Percentiles rank a stretch among this genome's conserved stretches.
phyloP scores from a whole-genome alignment of 345 rosid species.

The Bruguiera gymnorhiza region DNA sequence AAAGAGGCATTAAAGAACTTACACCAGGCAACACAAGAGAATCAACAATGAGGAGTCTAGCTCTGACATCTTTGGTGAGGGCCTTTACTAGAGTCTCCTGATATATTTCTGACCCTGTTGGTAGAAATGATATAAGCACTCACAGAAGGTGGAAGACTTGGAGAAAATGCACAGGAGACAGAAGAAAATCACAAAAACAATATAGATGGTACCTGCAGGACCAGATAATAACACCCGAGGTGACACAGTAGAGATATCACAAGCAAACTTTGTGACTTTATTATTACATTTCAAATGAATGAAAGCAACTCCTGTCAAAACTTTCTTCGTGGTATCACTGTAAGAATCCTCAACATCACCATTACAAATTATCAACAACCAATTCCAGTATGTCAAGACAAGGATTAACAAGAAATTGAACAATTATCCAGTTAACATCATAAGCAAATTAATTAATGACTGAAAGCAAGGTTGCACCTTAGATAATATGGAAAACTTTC shows the following conservation, averaged over 20 bases:
- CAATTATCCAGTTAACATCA: neutral
- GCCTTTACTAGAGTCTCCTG: slow-evolving; percentile 91
- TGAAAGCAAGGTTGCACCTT: slow-evolving; percentile 43
- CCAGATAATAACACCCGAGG: slow-evolving; percentile 93
- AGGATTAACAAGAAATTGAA: too few species aligned
- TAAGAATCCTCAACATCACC: neutral
- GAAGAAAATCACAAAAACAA: neutral
- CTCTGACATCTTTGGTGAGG: slow-evolving; percentile 81
- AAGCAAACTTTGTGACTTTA: slow-evolving; percentile 61
- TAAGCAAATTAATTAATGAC: neutral
- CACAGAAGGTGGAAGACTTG: neutral
- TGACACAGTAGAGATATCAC: slow-evolving; percentile 64
- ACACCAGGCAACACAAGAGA: slow-evolving; percentile 94
- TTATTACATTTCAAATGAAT: slow-evolving; percentile 69
- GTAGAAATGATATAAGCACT: neutral
- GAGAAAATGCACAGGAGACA: neutral
- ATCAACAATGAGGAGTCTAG: slow-evolving; percentile 73
- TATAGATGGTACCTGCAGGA: slow-evolving; percentile 65
- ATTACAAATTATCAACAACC: neutral
- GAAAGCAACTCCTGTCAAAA: slow-evolving; percentile 68
- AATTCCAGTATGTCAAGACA: too few species aligned
- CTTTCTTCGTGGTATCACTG: slow-evolving; percentile 90
- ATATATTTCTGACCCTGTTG: slow-evolving; percentile 90
- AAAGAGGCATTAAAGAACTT: slow-evolving; percentile 29
- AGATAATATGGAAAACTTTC: slow-evolving; percentile 80